Conservation (phyloP, 768 basidiomycete genomes). For the Naganishia onofrii region DNA sequence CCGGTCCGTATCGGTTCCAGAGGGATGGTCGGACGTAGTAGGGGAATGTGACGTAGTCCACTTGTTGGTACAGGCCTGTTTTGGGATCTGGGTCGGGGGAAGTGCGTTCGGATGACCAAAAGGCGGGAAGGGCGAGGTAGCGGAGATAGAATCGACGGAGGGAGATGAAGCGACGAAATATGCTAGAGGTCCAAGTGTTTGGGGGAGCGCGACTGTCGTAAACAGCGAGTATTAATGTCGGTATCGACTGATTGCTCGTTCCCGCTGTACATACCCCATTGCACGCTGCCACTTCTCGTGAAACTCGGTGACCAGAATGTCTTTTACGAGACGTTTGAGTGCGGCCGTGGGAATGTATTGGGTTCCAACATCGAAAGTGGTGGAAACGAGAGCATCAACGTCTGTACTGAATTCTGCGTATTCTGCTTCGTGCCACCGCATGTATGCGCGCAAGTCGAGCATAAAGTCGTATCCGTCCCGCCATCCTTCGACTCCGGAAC, state of each 20-base stretch:
- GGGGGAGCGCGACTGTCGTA: neutral
- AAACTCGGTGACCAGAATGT: conserved; percentile 1
- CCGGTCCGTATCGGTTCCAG: conserved; percentile 21
- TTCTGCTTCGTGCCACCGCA: conserved; percentile 20
- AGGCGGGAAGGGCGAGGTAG: conserved; percentile 59
- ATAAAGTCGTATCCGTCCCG: conserved; percentile 28
- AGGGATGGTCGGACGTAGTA: conserved; percentile 26
- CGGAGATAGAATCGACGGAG: conserved; percentile 68
- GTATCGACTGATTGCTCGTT: too few species aligned
- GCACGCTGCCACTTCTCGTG: conserved; percentile 6
- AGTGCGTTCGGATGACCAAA: neutral
- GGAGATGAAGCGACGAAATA: conserved; percentile 58
- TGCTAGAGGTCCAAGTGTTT: neutral
- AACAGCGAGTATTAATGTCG: too few species aligned
- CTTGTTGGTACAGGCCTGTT: conserved; percentile 3
- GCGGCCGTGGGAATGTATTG: conserved; percentile 3
- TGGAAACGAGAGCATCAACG: conserved; percentile 11
- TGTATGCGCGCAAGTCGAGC: conserved; percentile 27
- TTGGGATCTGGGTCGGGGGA: neutral
- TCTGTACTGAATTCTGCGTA: conserved; percentile 6
- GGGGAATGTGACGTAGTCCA: conserved; percentile 18
- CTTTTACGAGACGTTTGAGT: neutral
- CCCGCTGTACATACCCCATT: conserved; percentile 15
- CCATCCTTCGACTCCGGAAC: conserved; percentile 7
- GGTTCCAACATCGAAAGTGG: conserved; percentile 10